phyloP scores from a whole-genome alignment of 148 eudicot genomes.

The Persicaria maculosa region DNA sequence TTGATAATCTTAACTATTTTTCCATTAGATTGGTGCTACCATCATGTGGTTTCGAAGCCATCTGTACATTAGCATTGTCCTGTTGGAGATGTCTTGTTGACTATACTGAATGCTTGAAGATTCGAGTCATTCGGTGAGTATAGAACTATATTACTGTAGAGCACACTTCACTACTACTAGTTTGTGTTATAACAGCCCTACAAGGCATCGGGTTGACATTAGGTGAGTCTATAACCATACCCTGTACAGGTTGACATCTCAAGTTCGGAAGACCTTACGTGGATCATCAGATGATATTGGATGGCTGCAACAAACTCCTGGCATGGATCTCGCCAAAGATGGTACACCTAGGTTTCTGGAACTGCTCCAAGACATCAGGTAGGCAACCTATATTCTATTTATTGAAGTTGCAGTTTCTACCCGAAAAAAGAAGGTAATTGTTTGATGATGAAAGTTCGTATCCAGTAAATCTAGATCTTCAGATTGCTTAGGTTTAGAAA shows the following conservation, averaged over 20 bases:
- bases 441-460: background rate
- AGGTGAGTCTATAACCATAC: too few species aligned
- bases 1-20: constrained; percentile 13
- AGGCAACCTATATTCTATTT: background rate
- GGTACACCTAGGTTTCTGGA: constrained; percentile 80
- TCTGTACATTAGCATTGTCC: constrained; percentile 42
- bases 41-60: constrained; percentile 31
- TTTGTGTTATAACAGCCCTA: background rate
- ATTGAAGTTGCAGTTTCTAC: background rate
- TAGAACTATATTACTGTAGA: background rate
- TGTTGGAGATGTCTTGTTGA: constrained; percentile 39
- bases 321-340: constrained; percentile 65
- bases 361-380: constrained; percentile 67
- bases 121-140: constrained; percentile 39
- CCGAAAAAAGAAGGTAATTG: background rate
- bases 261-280: constrained; percentile 44
- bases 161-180: background rate
- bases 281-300: constrained; percentile 94
- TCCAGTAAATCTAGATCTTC: too few species aligned
- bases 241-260: constrained; percentile 42
- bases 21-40: constrained; percentile 60
- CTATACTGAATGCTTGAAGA: constrained; percentile 29
- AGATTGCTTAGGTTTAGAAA: background rate
- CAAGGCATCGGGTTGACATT: too few species aligned
- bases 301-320: constrained; percentile 70